Percentiles rank a stretch among this genome's conserved stretches.
These are phyloP conservation scores for Globisporangium solare DNA, from an alignment of 352 stramenopile genomes.

Conservation along the genomic window DNA sequence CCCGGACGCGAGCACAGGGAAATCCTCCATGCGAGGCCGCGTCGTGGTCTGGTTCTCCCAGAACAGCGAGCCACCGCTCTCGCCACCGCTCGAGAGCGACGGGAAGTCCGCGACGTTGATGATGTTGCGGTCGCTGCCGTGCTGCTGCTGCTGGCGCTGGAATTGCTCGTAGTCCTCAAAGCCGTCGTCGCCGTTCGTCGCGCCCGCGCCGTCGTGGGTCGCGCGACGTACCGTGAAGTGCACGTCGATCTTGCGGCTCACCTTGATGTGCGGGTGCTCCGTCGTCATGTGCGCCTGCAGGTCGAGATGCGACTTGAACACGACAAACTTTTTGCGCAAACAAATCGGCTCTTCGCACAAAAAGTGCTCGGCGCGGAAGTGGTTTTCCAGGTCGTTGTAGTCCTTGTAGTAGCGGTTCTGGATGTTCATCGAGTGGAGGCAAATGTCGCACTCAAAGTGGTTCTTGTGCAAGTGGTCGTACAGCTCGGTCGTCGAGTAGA, in stretches of 20 bases:
- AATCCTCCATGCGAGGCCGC: conserved; percentile 55
- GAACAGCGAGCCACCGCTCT: conserved; percentile 31
- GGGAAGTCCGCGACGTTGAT: conserved; percentile 88
- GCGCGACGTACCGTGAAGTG: conserved; percentile 77
- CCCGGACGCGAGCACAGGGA: conserved; percentile 44
- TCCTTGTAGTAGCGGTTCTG: conserved; percentile 91
- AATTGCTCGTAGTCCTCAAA: conserved; percentile 54
- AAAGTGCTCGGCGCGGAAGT: conserved; percentile 87
- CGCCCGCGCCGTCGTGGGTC: conserved; percentile 23
- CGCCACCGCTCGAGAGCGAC: conserved; percentile 41
- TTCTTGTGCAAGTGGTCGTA: conserved; percentile 90
- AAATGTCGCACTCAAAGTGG: conserved; percentile 91
- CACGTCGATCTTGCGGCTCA: conserved; percentile 82
- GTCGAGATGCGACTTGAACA: conserved; percentile 87
- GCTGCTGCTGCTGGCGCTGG: conserved; percentile 17
- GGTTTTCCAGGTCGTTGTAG: conserved; percentile 88
- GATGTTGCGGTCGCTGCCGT: conserved; percentile 23
- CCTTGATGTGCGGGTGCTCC: conserved; percentile 84
- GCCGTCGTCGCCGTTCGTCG: conserved; percentile 23
- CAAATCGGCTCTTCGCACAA: conserved; percentile 84
- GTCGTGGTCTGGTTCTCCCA: conserved; percentile 63
- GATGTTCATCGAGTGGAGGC: conserved; percentile 64
- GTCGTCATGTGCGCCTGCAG: conserved; percentile 76
- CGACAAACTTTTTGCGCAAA: conserved; percentile 85
- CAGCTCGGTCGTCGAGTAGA: conserved; percentile 84